Evolutionary conservation across 352 stramenopile genomes (phyloP), one percentile per base, ranked within the genome.

Genomic region (Elongisporangium anandrum): DNA sequence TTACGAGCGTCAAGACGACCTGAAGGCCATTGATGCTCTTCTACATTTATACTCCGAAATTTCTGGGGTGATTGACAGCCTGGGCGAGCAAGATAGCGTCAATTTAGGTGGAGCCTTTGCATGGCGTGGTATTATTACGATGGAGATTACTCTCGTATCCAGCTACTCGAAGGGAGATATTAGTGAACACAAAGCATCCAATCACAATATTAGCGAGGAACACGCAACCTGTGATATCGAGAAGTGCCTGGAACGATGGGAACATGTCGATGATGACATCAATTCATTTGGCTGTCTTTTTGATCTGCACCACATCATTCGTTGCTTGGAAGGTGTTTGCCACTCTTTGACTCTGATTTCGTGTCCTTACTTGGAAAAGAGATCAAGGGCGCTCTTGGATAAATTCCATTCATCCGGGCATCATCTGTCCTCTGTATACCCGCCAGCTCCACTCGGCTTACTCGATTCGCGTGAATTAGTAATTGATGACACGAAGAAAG

Each of bases 331-430:
- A 64, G 72, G 74, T 6, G 57, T 87, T 1, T 85, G 74, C 60
- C 77, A 78, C 54, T 68, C 76, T 17, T 52, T 90, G 13, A 84
- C 74, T 3, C 41, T 92, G 29, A 73, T 82, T 61, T 85, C 76
- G 9, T 82, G 75, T 49, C 66, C 73, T 26, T 55, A 58, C 29
- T 49, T 86, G 34, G 76, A 90, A 64, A 63, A 56, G 2, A 41
- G 60, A 38, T 70, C 71, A 26, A 72, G 74, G 49, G 66, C 55
- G 12, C 22, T 90, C 3, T 59, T 90, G 0, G 65, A 70, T 20
- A 65, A 38, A 15, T 57, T 80, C 20, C 61, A 78, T 34, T 34
- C 7, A 7, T 34, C 24, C 3, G 24, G 7, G 24, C 24, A 7
- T 34, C 24, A 8, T 3, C n/a, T 45, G 7, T 39, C 38, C 4